These are phyloP conservation scores for Nakataea oryzae DNA, from an alignment of 2,329 filamentous ascomycete species.

Conservation along the genomic window DNA sequence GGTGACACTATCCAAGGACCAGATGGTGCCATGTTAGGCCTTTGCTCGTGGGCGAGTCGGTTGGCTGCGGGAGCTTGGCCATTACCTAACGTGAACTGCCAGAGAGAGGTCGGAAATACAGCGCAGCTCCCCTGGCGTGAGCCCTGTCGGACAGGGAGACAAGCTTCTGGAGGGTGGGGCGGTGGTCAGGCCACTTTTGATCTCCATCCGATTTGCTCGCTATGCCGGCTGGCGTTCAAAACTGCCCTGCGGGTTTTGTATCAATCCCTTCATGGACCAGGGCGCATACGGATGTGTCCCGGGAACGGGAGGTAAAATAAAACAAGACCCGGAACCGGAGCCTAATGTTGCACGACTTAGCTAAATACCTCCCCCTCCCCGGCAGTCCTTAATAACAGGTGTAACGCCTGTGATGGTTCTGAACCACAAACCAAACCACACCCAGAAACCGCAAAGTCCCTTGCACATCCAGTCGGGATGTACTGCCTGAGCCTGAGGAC, in stretches of 20 bases:
- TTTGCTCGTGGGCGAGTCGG: background rate
- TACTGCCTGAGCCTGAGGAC: too few species aligned
- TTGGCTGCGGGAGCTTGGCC: background rate
- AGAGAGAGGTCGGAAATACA: too few species aligned
- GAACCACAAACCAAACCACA: too few species aligned
- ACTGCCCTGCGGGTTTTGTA: too few species aligned
- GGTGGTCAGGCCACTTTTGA: background rate
- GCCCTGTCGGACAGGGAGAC: background rate
- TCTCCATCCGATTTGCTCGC: background rate
- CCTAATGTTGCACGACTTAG: background rate
- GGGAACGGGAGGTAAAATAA: too few species aligned
- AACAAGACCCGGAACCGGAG: background rate
- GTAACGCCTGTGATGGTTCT: too few species aligned
- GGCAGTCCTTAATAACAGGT: background rate
- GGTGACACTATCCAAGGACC: background rate
- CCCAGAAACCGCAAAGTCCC: too few species aligned
- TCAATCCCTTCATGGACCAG: too few species aligned
- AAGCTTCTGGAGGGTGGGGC: background rate
- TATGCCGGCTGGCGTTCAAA: background rate
- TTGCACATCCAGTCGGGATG: too few species aligned
- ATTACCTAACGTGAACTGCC: background rate
- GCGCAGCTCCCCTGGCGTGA: background rate
- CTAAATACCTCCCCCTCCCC: too few species aligned
- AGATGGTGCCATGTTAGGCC: background rate
- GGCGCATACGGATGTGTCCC: too few species aligned